phyloP scores from a whole-genome alignment of 1,284 basidiomycete species.

The Marasmius tenuissimus region DNA sequence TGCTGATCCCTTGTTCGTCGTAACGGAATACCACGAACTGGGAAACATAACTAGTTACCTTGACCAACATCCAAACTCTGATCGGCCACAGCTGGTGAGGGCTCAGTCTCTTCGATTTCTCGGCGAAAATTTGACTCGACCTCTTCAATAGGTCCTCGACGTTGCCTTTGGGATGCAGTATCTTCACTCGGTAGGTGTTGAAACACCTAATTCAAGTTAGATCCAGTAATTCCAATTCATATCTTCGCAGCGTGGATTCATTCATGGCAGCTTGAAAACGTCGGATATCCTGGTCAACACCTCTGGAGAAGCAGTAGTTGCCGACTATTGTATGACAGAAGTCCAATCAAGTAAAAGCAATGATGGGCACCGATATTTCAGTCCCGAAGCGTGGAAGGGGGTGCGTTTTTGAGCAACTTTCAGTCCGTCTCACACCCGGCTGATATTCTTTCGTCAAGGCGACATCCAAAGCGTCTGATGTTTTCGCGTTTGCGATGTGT shows the following conservation, averaged over 20 bases:
- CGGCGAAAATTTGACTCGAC: neutral
- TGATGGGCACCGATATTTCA: constrained; percentile 24
- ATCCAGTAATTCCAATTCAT: neutral
- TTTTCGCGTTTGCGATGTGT: constrained; percentile 27
- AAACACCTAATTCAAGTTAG: neutral
- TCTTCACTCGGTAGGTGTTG: neutral
- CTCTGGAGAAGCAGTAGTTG: constrained; percentile 18
- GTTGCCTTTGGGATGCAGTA: constrained; percentile 1
- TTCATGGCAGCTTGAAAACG: constrained; percentile 25
- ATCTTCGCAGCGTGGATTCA: constrained; percentile 14
- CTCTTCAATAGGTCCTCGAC: neutral
- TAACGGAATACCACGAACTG: constrained; percentile 5
- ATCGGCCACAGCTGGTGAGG: constrained; percentile 4
- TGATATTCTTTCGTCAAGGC: constrained; percentile 14
- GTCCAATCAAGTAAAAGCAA: constrained; percentile 17
- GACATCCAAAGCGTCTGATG: constrained; percentile 23
- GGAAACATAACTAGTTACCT: constrained; percentile 8
- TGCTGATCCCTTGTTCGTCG: constrained; percentile 3
- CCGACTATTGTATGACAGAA: constrained; percentile 25
- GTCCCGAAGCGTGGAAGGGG: constrained; percentile 29
- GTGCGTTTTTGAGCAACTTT: constrained; percentile 13
- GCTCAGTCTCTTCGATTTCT: neutral
- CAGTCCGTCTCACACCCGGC: neutral
- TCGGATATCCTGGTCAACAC: constrained; percentile 20
- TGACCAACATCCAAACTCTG: constrained; percentile 5